Evolutionary conservation across 305 asterid genomes (phyloP), one percentile per base, ranked within the genome.

Genomic region (Fraxinus angustifolia): DNA sequence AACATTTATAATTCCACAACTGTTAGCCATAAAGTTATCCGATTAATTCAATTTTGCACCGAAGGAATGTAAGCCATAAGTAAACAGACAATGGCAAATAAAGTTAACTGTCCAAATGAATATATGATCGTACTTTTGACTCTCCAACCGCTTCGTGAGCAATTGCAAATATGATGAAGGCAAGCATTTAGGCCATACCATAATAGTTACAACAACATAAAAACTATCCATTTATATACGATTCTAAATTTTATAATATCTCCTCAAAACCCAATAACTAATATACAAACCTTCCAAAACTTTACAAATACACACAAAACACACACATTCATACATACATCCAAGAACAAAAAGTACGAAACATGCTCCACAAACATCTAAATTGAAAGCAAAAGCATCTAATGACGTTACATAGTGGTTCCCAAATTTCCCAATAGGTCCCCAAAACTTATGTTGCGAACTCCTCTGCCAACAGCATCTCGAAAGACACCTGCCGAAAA

Each of bases 341-440:
- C 12, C 73, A 75, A 53, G 76, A 33, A 81, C 26, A 80, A 56
- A 73, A 40, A 28, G 31, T 65, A 31, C 17, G 6, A 80, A 48
- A 38, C 40, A 31, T 11, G 71, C 36, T 31, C 42, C 34, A 76
- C 7, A 26, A 35, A 81, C 16, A 34, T 48, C 33, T 23, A 23
- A 81, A 80, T 72, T 73, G 73, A 82, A 80, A 82, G 80, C 34
- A 83, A 82, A 84, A 83, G 84, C 74, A 31, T 60, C 48, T 58
- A 80, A 75, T 84, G 77, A 82, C n/a, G 42, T 67, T 92, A 95
- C 99, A 95, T 93, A 81, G 98, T 93, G 84, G 91, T 81, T 86
- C 99, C 99, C 86, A 95, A 81, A 88, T 95, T 78, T 87, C 92
- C 96, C 36, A 91, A 92, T 87, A 95, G 97, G 88, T 95, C 97